Conservation (phyloP, 1,284 basidiomycete genomes). For the Microbotryomycetes sp. region DNA sequence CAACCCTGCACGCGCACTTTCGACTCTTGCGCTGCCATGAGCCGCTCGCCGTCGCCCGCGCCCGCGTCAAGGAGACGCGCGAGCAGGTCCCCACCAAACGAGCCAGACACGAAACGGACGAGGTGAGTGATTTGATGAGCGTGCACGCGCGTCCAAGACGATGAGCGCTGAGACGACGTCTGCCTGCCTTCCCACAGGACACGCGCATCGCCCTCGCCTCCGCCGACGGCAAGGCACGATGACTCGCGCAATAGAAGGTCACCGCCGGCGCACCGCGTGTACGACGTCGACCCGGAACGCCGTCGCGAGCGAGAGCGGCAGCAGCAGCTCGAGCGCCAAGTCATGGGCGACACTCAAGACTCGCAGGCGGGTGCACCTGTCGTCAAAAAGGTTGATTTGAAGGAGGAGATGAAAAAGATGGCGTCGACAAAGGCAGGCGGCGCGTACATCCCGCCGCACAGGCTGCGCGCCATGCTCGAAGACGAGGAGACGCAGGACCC, state of each 20-base stretch:
- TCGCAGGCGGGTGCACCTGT: constrained; percentile 43
- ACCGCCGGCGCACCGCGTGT: constrained; percentile 45
- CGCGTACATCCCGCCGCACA: constrained; percentile 92
- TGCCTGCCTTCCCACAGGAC: constrained; percentile 9
- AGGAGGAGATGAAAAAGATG: constrained; percentile 45
- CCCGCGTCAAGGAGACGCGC: not conserved
- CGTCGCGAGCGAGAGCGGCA: constrained; percentile 68
- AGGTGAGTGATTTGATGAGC: not conserved
- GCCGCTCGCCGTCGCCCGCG: not conserved
- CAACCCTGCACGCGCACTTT: not conserved
- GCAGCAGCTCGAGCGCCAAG: constrained; percentile 53
- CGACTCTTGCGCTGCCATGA: not conserved
- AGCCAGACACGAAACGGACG: not conserved
- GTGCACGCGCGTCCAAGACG: too few species aligned
- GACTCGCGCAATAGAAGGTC: not conserved
- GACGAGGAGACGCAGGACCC: constrained; percentile 72
- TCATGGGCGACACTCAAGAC: constrained; percentile 47
- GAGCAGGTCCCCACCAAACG: not conserved
- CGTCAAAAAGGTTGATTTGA: constrained; percentile 39
- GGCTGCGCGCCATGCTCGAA: constrained; percentile 81
- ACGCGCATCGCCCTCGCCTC: constrained; percentile 13
- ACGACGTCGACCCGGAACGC: constrained; percentile 68
- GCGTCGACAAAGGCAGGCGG: constrained; percentile 61
- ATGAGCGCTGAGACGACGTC: too few species aligned
- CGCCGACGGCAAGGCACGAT: constrained; percentile 13